Base-by-base conservation (phyloP, 495 filamentous ascomycete species). In the Lepraria neglecta region DNA sequence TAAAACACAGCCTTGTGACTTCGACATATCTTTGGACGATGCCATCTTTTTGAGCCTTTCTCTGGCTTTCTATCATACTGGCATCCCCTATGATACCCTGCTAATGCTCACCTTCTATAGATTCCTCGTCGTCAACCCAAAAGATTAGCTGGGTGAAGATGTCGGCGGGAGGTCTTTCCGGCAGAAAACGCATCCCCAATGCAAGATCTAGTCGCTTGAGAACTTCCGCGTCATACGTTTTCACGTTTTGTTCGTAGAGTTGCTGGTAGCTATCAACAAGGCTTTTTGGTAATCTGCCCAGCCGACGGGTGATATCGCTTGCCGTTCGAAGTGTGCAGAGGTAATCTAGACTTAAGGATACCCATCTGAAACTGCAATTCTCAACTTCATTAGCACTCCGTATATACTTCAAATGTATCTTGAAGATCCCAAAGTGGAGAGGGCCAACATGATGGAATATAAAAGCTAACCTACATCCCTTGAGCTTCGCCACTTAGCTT, bases 1-100 rank as follows among this genome's bases (percentile, higher is more conserved):
- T 35, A 54, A 54, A 54, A 31, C 27, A 54, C 7, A 54, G 51
- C 31, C 19, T 31, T 14, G 51, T 54, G n/a, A 54, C 51, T 19
- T 17, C n/a, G 27, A 28, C 51, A 9, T 6, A 17, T 31, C 27
- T 0, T 10, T 31, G 51, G n/a, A 31, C 15, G 3, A 21, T 15
- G 21, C 5, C 21, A 15, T 21, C 15, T 35, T 31, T 21, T 14
- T 35, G 15, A 54, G 9, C 9, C 5, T 12, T 19, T 3, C 51
- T 30, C 15, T 35, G 19, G n/a, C 24, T 24, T 2, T 24, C 51
- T 19, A 31, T 6, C 14, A 19, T 21, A 7, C n/a, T 10, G 5
- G 6, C 30, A 4, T 31, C 31, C 24, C 24, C 24, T 24, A 24
- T 31, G 51, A 31, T 31, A 4, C n/a, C 9, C 30, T 19, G 28